Percentiles rank a stretch among this genome's conserved stretches.
Evolutionary conservation across 1,284 basidiomycete genomes (phyloP).

Genomic region (Polyporus tsugae): DNA sequence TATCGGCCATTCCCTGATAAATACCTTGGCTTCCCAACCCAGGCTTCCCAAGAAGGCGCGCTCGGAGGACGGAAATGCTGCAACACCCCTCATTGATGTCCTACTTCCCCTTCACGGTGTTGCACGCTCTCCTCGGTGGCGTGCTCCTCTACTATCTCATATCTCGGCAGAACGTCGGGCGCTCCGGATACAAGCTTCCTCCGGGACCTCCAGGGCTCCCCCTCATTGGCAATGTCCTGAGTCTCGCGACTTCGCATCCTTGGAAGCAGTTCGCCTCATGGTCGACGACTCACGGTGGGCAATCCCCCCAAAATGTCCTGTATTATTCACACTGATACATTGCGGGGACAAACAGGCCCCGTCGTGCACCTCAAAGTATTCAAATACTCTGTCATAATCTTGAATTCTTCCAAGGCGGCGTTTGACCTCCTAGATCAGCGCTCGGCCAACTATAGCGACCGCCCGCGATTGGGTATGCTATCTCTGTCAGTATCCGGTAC

Average conservation of each 20-base stretch:
- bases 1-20: too few relatives aligned
- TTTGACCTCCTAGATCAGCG: slow-evolving; percentile 11
- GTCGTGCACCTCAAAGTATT: slow-evolving; percentile 10
- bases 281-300: not conserved
- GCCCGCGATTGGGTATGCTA: slow-evolving; percentile 5
- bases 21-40: too few relatives aligned
- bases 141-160: not conserved
- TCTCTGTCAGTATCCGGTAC: not conserved
- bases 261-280: not conserved
- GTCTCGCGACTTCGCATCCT: not conserved
- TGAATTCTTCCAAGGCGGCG: slow-evolving; percentile 6
- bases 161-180: not conserved
- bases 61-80: too few relatives aligned
- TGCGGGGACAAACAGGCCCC: not conserved
- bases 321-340: not conserved
- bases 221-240: not conserved
- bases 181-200: not conserved
- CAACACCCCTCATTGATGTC: too few relatives aligned
- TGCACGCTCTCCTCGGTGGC: too few relatives aligned
- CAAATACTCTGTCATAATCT: slow-evolving; percentile 2
- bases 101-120: too few relatives aligned
- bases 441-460: slow-evolving; percentile 11
- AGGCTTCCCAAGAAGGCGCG: too few relatives aligned
- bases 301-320: not conserved
- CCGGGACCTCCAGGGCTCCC: not conserved